A percentile compares a stretch with the other conserved stretches of the same genome.
phyloP scores from a whole-genome alignment of 805 yeast species.

The Saccharomyces mikatae region DNA sequence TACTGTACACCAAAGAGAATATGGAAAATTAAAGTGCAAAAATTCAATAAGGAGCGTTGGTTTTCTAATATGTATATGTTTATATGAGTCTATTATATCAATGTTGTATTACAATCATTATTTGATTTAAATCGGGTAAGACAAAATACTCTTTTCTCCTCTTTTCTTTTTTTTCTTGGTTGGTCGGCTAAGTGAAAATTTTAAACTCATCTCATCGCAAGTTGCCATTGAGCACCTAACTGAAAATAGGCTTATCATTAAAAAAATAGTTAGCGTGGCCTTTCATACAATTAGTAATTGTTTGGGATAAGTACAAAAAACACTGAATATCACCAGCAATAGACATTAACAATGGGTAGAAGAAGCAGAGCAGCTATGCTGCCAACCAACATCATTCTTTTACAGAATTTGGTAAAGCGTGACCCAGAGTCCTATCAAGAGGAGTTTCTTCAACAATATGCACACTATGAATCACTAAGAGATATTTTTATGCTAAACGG shows the following conservation, averaged over 20 bases:
- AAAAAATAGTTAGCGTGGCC: not conserved
- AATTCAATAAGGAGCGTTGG: not conserved
- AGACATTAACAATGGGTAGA: constrained; percentile 55
- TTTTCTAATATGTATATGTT: not conserved
- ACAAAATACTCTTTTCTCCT: not conserved
- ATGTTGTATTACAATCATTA: not conserved
- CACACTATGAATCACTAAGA: constrained; percentile 84
- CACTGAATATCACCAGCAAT: not conserved
- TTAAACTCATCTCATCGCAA: constrained; percentile 8
- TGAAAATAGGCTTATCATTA: not conserved
- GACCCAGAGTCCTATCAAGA: constrained; percentile 93
- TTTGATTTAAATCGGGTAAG: not conserved
- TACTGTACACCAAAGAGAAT: not conserved
- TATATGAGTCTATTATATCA: not conserved
- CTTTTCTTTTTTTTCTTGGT: not conserved
- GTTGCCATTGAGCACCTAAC: not conserved
- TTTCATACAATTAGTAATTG: not conserved
- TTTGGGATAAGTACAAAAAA: not conserved
- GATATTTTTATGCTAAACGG: constrained; percentile 72
- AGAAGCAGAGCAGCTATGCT: constrained; percentile 85
- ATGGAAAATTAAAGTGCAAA: not conserved
- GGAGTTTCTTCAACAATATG: constrained; percentile 85
- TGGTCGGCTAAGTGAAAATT: constrained; percentile 5
- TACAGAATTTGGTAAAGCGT: constrained; percentile 86
- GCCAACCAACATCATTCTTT: constrained; percentile 83